Percentiles rank a stretch among this genome's conserved stretches.
phyloP scores from a whole-genome alignment of 2,329 filamentous ascomycete species.

The Apiospora marii region DNA sequence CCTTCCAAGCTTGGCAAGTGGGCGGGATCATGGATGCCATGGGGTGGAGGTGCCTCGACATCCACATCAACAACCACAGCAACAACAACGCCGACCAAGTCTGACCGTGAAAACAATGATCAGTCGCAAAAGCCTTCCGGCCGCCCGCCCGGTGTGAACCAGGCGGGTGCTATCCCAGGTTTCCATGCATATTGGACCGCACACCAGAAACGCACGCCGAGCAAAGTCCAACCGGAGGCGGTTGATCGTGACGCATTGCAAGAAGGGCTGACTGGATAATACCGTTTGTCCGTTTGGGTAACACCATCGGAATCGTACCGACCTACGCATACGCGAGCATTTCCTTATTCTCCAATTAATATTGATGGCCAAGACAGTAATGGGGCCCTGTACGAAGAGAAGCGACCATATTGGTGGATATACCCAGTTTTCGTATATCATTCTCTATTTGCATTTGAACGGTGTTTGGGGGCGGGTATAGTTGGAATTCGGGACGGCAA shows the following conservation, averaged over 20 bases:
- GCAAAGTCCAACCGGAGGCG: constrained; percentile 63
- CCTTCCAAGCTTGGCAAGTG: constrained; percentile 49
- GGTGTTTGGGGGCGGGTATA: neutral
- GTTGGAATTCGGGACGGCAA: neutral
- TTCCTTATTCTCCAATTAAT: neutral
- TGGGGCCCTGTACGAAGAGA: constrained; percentile 4
- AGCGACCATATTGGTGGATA: neutral
- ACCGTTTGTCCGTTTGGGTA: neutral
- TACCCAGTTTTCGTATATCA: neutral
- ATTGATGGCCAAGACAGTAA: neutral
- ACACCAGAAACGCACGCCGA: constrained; percentile 60
- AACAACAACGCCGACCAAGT: constrained; percentile 41
- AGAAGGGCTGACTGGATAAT: constrained; percentile 60
- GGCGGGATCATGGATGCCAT: constrained; percentile 51
- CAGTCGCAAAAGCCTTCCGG: constrained; percentile 39
- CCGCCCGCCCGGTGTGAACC: constrained; percentile 78
- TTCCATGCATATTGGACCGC: constrained; percentile 66
- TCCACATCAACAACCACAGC: neutral
- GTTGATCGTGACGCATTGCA: constrained; percentile 68
- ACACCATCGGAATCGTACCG: neutral
- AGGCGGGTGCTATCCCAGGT: constrained; percentile 76
- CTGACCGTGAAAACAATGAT: constrained; percentile 42
- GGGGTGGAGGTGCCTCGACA: constrained; percentile 37
- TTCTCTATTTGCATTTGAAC: neutral
- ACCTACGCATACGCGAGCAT: neutral